phyloP scores from a whole-genome alignment of 169 alveolate species.

The Plasmodium berghei region DNA sequence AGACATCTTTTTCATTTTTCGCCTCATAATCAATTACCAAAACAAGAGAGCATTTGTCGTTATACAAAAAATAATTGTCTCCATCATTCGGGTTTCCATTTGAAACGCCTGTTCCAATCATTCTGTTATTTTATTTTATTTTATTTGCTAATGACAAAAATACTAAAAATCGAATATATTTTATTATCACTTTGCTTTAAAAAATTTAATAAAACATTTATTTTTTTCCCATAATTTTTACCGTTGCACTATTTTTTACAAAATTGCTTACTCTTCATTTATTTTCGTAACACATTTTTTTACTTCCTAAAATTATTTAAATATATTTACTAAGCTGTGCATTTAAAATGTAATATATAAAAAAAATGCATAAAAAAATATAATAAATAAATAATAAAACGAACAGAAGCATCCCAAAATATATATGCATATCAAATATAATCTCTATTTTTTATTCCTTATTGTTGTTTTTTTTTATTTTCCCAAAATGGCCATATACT shows the following conservation, averaged over 20 bases:
- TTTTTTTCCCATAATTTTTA: neutral
- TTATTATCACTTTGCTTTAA: neutral
- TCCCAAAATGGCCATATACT: no score
- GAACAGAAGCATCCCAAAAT: no score
- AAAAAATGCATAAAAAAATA: no score
- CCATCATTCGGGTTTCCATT: constrained; percentile 4
- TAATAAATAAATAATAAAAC: no score
- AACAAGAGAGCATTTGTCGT: constrained; percentile 73
- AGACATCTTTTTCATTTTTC: constrained; percentile 13
- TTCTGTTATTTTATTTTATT: neutral
- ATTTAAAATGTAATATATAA: no score
- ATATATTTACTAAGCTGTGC: no score
- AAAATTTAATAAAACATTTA: neutral
- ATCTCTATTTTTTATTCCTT: no score
- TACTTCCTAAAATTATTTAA: no score
- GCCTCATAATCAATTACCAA: constrained; percentile 24
- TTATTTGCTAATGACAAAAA: no score
- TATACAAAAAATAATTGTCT: constrained; percentile 11
- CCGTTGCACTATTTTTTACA: neutral
- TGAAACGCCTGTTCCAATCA: constrained; percentile 12
- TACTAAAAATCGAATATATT: no score
- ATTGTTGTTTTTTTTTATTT: no score
- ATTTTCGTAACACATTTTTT: neutral
- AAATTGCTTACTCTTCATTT: neutral
- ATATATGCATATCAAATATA: no score